Conservation (phyloP, 257 asterid species). For the Capsicum rhomboideum region DNA sequence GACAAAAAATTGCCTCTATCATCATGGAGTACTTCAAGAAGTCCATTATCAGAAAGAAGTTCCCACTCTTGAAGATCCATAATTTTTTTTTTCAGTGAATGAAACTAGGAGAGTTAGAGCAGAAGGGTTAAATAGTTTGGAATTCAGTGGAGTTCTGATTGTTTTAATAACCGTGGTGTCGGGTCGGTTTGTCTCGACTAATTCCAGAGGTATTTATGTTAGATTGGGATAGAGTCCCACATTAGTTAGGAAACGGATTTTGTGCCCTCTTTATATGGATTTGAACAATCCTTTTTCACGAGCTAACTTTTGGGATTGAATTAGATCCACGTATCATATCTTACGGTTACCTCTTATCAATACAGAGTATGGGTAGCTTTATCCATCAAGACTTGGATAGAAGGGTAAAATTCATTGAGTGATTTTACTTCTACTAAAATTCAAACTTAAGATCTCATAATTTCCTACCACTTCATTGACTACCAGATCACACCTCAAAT, state of each 20-base stretch:
- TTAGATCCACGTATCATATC: background rate
- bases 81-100: background rate
- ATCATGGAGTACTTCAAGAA: slow-evolving; percentile 52
- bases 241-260: too few relatives aligned
- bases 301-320: background rate
- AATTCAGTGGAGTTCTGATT: background rate
- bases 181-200: background rate
- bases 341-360: background rate
- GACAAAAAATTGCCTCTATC: slow-evolving; percentile 40
- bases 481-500: background rate
- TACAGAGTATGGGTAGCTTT: background rate
- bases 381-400: background rate
- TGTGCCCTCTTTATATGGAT: too few relatives aligned
- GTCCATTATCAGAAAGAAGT: slow-evolving; percentile 59
- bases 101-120: background rate
- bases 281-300: fast-evolving
- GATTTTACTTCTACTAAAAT: too few relatives aligned
- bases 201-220: background rate
- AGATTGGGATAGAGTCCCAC: background rate
- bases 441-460: background rate
- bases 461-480: background rate
- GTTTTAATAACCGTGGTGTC: fast-evolving
- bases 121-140: background rate
- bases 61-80: slow-evolving; percentile 82
- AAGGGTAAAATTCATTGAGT: background rate